These are phyloP conservation scores for Rhodotorula sp. DNA, from an alignment of 1,284 basidiomycete genomes.

Conservation along the genomic window DNA sequence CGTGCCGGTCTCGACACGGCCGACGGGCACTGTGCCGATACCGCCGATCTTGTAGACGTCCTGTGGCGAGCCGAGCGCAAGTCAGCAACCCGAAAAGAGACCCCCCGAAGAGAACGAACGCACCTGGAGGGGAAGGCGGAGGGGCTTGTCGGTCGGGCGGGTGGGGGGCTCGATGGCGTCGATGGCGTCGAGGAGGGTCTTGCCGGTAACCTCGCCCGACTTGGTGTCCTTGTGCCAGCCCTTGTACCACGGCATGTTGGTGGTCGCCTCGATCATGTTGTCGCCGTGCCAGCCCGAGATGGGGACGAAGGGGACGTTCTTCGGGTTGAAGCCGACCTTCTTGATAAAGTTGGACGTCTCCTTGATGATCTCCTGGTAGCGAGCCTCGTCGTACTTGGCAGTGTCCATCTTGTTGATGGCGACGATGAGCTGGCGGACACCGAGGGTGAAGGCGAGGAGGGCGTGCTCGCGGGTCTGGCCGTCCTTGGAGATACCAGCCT, in stretches of 20 bases:
- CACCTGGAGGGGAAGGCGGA: slow-evolving; percentile 94
- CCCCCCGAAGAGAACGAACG: slow-evolving; percentile 41
- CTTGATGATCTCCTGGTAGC: slow-evolving; percentile 99
- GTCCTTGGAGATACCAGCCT: slow-evolving; percentile 99
- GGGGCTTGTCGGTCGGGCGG: slow-evolving; percentile 98
- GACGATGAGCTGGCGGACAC: slow-evolving; percentile 99
- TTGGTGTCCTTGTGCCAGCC: slow-evolving; percentile 98
- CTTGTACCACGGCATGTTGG: slow-evolving; percentile 99
- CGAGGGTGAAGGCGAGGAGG: slow-evolving; percentile 98
- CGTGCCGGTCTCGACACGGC: slow-evolving; percentile 99
- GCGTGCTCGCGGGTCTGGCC: slow-evolving; percentile 99
- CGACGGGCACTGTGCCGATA: slow-evolving; percentile 99
- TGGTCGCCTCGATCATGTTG: slow-evolving; percentile 99
- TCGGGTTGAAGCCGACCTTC: slow-evolving; percentile 99
- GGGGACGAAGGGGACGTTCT: slow-evolving; percentile 96
- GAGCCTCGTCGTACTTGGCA: slow-evolving; percentile 90
- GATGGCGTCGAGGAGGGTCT: slow-evolving; percentile 99
- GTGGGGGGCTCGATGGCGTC: slow-evolving; percentile 97
- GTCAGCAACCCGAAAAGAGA: background rate
- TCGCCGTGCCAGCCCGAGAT: slow-evolving; percentile 99
- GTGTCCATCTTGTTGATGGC: slow-evolving; percentile 99
- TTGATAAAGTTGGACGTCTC: slow-evolving; percentile 99
- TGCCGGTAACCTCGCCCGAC: slow-evolving; percentile 87
- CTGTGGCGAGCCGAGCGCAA: background rate
- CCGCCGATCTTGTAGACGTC: slow-evolving; percentile 99